Evolutionary conservation across 108 stramenopile species (phyloP).

Genomic region (Conticribra guillardii): DNA sequence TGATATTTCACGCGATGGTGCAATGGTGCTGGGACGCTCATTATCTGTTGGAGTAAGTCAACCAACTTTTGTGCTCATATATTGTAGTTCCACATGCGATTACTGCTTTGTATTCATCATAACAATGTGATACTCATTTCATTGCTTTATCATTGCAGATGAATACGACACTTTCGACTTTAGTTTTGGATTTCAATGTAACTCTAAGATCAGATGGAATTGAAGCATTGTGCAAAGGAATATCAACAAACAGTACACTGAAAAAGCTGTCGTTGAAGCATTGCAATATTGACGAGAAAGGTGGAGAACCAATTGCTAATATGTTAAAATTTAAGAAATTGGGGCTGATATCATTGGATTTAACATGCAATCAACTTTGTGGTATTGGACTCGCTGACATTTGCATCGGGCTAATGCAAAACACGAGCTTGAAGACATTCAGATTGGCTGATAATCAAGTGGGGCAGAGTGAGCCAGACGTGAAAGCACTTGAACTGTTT

Average conservation of each 20-base stretch:
- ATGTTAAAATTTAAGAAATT: constrained; percentile 46
- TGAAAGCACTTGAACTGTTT: constrained; percentile 38
- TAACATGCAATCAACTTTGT: constrained; percentile 48
- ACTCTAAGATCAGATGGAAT: constrained; percentile 48
- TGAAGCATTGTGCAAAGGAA: constrained; percentile 56
- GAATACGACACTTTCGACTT: constrained; percentile 51
- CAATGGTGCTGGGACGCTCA: constrained; percentile 50
- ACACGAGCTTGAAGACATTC: constrained; percentile 41
- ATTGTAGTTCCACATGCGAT: neutral
- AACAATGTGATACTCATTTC: no score
- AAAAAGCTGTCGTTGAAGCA: constrained; percentile 55
- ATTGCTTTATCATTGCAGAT: no score
- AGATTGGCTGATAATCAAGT: constrained; percentile 55
- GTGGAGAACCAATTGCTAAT: constrained; percentile 47
- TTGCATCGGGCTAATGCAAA: constrained; percentile 43
- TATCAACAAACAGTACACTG: constrained; percentile 59
- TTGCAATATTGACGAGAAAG: constrained; percentile 52
- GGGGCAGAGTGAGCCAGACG: constrained; percentile 34
- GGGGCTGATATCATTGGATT: constrained; percentile 39
- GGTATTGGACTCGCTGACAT: constrained; percentile 46
- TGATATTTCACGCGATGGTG: constrained; percentile 48
- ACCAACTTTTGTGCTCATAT: neutral
- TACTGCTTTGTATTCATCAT: neutral
- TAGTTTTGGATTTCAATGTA: constrained; percentile 63
- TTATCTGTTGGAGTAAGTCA: constrained; percentile 28